Evolutionary conservation across 192 early-diverging fungal species (phyloP), one percentile per base, ranked within the genome.

Genomic region (Chytriomyces confervae): DNA sequence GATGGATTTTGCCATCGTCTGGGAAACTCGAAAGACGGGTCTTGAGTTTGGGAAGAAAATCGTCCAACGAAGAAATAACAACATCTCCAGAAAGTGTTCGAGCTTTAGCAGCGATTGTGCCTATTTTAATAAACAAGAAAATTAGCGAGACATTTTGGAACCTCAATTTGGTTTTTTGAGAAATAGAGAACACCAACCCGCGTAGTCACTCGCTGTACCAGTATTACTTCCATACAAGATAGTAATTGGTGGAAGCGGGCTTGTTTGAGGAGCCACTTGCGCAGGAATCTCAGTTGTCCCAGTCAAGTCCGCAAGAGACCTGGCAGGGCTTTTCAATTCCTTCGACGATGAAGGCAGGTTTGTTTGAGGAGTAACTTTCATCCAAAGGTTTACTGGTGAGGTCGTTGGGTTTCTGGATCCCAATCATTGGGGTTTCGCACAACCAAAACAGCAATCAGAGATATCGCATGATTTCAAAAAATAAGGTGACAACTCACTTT

Each of bases 171-270:
- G 16, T 57, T 27, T 27, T 27, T 27, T 27, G 24, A 27, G 53
- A 57, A 20, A 1, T 2, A 13, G 5, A n/a, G 3, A 13, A 57
- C 10, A 57, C 53, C 3, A n/a, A 50, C 62, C 71, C 6, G 87
- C 87, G 76, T 79, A 89, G 61, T 89, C 89, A 62, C 83, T 79
- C 6, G 86, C 69, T 13, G 84, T 85, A 36, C 89, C 89, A 23
- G 87, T 86, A 64, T 91, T 86, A 36, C 83, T 80, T 43, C 89
- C 89, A 72, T 79, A 91, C 24, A 91, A 61, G 36, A 89, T 69
- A 9, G 82, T 80, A 5, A 86, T 63, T 16, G 77, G 79, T 11
- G 68, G 53, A n/a, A 74, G 50, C 44, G 53, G 72, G 61, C 60
- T 74, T 62, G 18, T 61, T 20, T 11, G n/a, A 27, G 27, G n/a